Conservation (phyloP, 1,139 yeast species). For the Protomyces gravidus region DNA sequence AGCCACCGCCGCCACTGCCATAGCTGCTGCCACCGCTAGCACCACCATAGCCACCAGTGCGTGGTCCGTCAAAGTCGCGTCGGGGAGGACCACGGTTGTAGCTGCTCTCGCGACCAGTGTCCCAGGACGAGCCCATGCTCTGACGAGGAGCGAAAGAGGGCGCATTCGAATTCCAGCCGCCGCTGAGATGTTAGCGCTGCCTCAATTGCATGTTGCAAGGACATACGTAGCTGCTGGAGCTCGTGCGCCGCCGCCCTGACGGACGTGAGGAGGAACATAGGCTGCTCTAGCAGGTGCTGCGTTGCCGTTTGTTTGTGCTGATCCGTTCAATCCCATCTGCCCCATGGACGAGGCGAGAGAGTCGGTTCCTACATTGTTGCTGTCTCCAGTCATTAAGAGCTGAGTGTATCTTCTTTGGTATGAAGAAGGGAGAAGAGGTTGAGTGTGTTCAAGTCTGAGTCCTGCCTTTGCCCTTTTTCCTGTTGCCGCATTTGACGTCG, state of each 20-base stretch:
- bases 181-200: too few species aligned
- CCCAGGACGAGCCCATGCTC: slow-evolving; percentile 12
- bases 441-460: not conserved
- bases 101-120: slow-evolving; percentile 7
- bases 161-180: slow-evolving; percentile 21
- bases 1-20: slow-evolving; percentile 2
- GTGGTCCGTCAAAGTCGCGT: slow-evolving; percentile 20
- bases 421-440: not conserved
- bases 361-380: slow-evolving; percentile 24
- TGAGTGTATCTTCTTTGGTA: not conserved
- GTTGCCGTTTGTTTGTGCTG: slow-evolving; percentile 18
- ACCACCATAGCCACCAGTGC: not conserved
- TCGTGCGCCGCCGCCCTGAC: slow-evolving; percentile 21
- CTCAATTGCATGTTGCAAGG: not conserved
- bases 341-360: slow-evolving; percentile 22
- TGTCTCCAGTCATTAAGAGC: slow-evolving; percentile 2
- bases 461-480: not conserved
- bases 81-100: slow-evolving; percentile 22
- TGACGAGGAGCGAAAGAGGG: slow-evolving; percentile 25
- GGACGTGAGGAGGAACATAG: slow-evolving; percentile 26
- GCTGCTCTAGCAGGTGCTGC: slow-evolving; percentile 18
- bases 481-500: not conserved
- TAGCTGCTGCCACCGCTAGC: not conserved
- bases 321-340: slow-evolving; percentile 24
- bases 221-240: not conserved